Conservation (phyloP, 2,329 filamentous ascomycete genomes). For the Apiospora kogelbergensis region DNA sequence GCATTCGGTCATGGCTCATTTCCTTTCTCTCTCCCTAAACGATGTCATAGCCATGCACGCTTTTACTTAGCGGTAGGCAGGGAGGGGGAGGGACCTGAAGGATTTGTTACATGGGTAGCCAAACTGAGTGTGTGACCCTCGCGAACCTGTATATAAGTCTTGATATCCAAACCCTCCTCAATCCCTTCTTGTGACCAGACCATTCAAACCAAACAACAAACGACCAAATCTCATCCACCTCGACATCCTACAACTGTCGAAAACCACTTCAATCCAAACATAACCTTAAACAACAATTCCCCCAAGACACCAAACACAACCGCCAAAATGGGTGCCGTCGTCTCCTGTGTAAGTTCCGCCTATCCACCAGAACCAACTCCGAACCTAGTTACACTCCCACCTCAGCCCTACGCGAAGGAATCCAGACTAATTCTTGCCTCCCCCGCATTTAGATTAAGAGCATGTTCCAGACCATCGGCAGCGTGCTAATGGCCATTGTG, state of each 20-base stretch:
- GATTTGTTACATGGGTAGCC: neutral
- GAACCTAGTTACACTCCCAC: neutral
- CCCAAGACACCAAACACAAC: slow-evolving; percentile 19
- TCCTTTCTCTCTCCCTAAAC: neutral
- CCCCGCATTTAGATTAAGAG: slow-evolving; percentile 48
- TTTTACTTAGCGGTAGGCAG: neutral
- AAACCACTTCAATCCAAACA: neutral
- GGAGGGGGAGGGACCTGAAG: neutral
- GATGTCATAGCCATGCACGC: neutral
- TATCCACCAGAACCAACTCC: neutral
- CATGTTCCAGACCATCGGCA: slow-evolving; percentile 64
- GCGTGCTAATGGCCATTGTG: slow-evolving; percentile 67
- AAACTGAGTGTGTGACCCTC: neutral
- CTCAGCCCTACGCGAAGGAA: neutral
- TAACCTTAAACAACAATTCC: slow-evolving; percentile 9
- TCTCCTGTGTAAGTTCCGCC: slow-evolving; percentile 71
- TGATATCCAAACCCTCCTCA: neutral
- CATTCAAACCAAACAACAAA: slow-evolving; percentile 4
- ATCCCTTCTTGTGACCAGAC: neutral
- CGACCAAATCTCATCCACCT: neutral
- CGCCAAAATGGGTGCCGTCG: slow-evolving; percentile 74
- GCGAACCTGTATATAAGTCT: slow-evolving; percentile 2
- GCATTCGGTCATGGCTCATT: slow-evolving; percentile 2
- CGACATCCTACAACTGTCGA: neutral
- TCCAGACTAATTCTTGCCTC: slow-evolving; percentile 21